Conservation (phyloP, 225 moss, liverwort and hornwort species). For the Ulota crispa region DNA sequence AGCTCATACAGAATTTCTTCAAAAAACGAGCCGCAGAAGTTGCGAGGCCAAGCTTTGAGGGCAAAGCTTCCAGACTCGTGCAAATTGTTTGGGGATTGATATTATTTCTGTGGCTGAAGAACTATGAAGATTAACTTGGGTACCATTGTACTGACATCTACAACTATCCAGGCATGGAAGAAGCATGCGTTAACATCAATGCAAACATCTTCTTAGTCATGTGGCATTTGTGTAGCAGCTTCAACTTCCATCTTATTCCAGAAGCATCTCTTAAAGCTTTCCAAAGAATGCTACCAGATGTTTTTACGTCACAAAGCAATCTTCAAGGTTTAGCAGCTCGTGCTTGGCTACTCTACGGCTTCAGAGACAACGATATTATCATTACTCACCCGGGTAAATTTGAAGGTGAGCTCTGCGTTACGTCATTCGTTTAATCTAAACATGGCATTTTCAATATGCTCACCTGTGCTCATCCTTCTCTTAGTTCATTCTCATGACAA, state of each 20-base stretch:
- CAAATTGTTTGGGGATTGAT: background rate
- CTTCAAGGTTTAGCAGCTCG: constrained; percentile 1
- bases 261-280: constrained; percentile 3
- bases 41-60: constrained; percentile 38
- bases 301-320: background rate
- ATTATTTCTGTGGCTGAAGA: background rate
- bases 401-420: constrained; percentile 17
- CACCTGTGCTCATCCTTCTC: background rate
- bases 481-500: background rate
- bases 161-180: background rate
- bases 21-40: constrained; percentile 24
- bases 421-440: background rate
- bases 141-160: background rate
- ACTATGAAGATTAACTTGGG: background rate
- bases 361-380: background rate
- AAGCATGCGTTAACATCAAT: background rate
- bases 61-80: background rate
- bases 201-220: background rate
- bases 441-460: background rate
- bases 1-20: constrained; percentile 30
- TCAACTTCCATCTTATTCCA: background rate
- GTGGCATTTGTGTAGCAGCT: background rate
- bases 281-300: background rate
- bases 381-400: background rate
- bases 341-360: background rate